These are phyloP conservation scores for Yamadazyma dendronema DNA, from an alignment of 1,139 yeast species.

Conservation along the genomic window DNA sequence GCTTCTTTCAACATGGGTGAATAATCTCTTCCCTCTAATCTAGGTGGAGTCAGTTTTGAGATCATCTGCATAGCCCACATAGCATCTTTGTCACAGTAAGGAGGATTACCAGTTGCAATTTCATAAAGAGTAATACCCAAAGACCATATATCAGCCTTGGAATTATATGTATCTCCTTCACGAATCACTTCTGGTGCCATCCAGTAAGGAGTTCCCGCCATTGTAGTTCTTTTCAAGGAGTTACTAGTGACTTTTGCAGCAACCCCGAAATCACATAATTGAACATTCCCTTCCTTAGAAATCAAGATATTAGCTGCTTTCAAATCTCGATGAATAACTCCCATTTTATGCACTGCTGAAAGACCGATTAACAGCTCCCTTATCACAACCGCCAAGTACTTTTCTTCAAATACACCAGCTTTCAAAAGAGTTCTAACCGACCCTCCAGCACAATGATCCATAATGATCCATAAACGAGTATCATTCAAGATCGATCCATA, in stretches of 20 bases:
- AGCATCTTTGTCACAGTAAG: conserved; percentile 94
- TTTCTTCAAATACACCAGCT: conserved; percentile 88
- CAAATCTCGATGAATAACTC: conserved; percentile 92
- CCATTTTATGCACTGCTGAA: conserved; percentile 78
- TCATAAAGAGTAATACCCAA: conserved; percentile 92
- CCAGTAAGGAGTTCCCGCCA: conserved; percentile 99
- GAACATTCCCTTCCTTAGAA: conserved; percentile 85
- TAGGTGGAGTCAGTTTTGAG: conserved; percentile 89
- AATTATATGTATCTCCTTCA: conserved; percentile 85
- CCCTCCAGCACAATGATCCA: conserved; percentile 98
- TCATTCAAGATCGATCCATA: conserved; percentile 86
- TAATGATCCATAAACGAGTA: conserved; percentile 91
- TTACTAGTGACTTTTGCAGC: conserved; percentile 90
- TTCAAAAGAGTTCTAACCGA: conserved; percentile 82
- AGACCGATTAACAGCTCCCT: conserved; percentile 81
- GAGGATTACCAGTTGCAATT: conserved; percentile 96
- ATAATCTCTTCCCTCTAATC: conserved; percentile 87
- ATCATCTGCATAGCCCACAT: conserved; percentile 92
- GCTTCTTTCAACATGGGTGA: conserved; percentile 77
- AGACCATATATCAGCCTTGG: conserved; percentile 91
- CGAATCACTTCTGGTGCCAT: conserved; percentile 99
- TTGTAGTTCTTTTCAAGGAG: conserved; percentile 79
- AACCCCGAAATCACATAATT: conserved; percentile 96
- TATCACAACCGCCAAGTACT: conserved; percentile 73
- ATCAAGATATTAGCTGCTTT: conserved; percentile 94